Evolutionary conservation across 2,329 filamentous ascomycete species (phyloP), one percentile per base, ranked within the genome.

Genomic region (Hypoxylon sp.): DNA sequence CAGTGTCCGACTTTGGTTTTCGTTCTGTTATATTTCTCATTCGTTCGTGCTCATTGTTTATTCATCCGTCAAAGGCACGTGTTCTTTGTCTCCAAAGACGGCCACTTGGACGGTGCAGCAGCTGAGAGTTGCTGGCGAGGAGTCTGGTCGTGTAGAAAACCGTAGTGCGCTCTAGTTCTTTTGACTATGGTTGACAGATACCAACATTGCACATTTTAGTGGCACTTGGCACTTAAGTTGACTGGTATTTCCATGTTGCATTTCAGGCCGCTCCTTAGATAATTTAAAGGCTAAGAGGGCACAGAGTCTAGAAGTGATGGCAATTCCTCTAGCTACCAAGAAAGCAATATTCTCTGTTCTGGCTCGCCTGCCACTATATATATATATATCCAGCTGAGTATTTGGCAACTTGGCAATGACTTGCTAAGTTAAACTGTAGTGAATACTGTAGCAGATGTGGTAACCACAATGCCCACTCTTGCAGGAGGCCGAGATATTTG

Each of bases 31-130:
- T 61, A 63, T 71, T 67, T 57, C 65, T 54, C 39, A 46, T 68
- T 73, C 60, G 39, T 70, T 71, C 59, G 47, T 73, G 42, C 68
- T 73, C 56, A 73, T 53, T 63, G 68, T 68, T 69, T 60, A 72
- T 72, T 70, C 61, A 72, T 67, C 61, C 22, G 61, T 13, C 5
- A 56, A 48, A 56, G 26, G 17, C 33, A 56, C 33, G 17, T 22
- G 10, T 6, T 59, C 48, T 57, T 63, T 58, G 58, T 67, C 57
- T 59, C 29, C 22, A 29, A 26, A 70, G 64, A 67, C 68, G 65
- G 69, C 44, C 67, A 70, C 53, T 63, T 31, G 64, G 68, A 68
- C 65, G 66, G 66, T 60, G 65, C 61, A 65, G 67, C 67, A 26
- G 39, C 22, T 44, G 17, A 44, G 39, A 44, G 9, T 44, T 44